These are phyloP conservation scores for Podaxis mareebaensis DNA, from an alignment of 768 basidiomycete species.

Conservation along the genomic window DNA sequence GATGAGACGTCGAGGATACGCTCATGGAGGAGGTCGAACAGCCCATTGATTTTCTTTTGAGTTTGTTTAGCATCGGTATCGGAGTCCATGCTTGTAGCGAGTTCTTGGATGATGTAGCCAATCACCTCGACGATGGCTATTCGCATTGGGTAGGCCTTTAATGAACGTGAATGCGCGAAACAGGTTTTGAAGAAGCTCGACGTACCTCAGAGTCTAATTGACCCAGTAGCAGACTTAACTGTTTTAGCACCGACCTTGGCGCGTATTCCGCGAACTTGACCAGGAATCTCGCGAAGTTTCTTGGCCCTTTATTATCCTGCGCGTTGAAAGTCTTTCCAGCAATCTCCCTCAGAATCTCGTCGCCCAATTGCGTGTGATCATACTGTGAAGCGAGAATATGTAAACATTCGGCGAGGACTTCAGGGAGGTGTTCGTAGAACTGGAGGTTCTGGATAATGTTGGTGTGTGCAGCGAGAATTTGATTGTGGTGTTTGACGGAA, in stretches of 20 bases:
- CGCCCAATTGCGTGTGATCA: conserved; percentile 85
- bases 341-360: conserved; percentile 90
- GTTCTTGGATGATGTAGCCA: conserved; percentile 80
- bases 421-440: conserved; percentile 92
- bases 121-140: conserved; percentile 92
- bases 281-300: conserved; percentile 84
- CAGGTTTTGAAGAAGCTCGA: not conserved
- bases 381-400: conserved; percentile 79
- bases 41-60: conserved; percentile 74
- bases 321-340: conserved; percentile 73
- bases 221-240: conserved; percentile 78
- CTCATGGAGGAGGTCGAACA: conserved; percentile 84
- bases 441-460: conserved; percentile 90
- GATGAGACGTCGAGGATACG: conserved; percentile 87
- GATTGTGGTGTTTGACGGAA: conserved; percentile 89
- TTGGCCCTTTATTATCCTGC: conserved; percentile 85
- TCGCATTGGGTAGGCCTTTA: conserved; percentile 93
- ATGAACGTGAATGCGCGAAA: not conserved
- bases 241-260: conserved; percentile 83
- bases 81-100: conserved; percentile 55
- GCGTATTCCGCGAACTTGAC: conserved; percentile 76
- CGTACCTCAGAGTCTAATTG: conserved; percentile 92
- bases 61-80: conserved; percentile 49
- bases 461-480: conserved; percentile 82
- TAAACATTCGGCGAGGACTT: conserved; percentile 92